Evolutionary conservation across 805 yeast species (phyloP).

Genomic region (Metschnikowia corniflorae): DNA sequence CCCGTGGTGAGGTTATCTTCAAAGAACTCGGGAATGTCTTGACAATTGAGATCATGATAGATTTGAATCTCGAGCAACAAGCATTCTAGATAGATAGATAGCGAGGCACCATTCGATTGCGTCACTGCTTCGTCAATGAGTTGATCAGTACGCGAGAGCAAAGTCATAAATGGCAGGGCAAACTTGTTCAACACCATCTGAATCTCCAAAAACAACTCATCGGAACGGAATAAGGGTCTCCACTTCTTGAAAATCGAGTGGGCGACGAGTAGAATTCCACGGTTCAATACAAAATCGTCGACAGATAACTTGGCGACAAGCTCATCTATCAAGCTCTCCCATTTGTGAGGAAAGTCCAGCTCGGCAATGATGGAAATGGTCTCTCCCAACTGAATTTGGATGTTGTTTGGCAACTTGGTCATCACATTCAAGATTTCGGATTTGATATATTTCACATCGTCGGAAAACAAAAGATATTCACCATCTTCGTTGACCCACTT

Average conservation of each 20-base stretch:
- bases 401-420: slow-evolving; percentile 72
- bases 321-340: slow-evolving; percentile 77
- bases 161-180: slow-evolving; percentile 69
- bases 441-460: slow-evolving; percentile 69
- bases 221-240: slow-evolving; percentile 92
- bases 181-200: slow-evolving; percentile 82
- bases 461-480: slow-evolving; percentile 53
- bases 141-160: slow-evolving; percentile 65
- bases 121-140: slow-evolving; percentile 48
- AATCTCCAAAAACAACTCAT: slow-evolving; percentile 84
- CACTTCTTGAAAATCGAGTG: slow-evolving; percentile 95
- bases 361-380: slow-evolving; percentile 91
- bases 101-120: slow-evolving; percentile 43
- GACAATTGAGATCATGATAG: slow-evolving; percentile 92
- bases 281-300: slow-evolving; percentile 69
- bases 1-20: slow-evolving; percentile 82
- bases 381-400: slow-evolving; percentile 94
- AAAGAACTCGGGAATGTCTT: slow-evolving; percentile 96
- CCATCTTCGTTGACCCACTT: slow-evolving; percentile 93
- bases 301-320: slow-evolving; percentile 62
- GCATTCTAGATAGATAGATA: slow-evolving; percentile 63
- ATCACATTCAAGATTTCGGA: slow-evolving; percentile 77
- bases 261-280: slow-evolving; percentile 85
- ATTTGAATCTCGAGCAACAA: slow-evolving; percentile 70
- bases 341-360: slow-evolving; percentile 87